Base-by-base conservation (phyloP, 2,329 filamentous ascomycete species). In the Microcyclospora pomicola region DNA sequence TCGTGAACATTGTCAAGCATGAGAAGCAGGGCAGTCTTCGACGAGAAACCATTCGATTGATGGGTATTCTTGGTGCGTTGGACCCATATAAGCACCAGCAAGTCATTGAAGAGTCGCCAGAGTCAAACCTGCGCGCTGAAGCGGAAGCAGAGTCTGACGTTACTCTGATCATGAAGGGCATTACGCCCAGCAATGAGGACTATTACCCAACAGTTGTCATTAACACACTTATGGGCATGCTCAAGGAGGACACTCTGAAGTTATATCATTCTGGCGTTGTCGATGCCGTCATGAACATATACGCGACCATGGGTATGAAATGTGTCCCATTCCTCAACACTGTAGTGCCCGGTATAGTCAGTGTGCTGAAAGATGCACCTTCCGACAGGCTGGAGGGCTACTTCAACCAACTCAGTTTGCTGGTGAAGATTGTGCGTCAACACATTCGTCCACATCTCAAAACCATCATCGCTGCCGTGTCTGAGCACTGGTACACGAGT, bases 151-250 rank as follows among this genome's bases (percentile, higher is more conserved):
- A 93, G 51, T 93, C 88, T 0, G 91, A 98, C 59, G 92, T 98
- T 33, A 91, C 87, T 3, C 71, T 98, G 24, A 96, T 98, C 70
- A 98, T 98, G 88, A 86, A 84, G 31, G 91, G 92, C 11, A 69
- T 95, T 31, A 96, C 87, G 0, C 92, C 91, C 0, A 96, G 88
- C 0, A 94, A 84, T 54, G 94, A 98, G 55, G 91, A 98, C 52
- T 98, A 98, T 60, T 98, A 94, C 55, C 91, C 91, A 1, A 98
- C 91, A 0, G 86, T 98, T 13, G 91, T 95, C 34, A 95, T 98
- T 56, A 94, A 94, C 52, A 92, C 91, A 2, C 71, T 98, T 9
- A 77, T 98, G 52, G 80, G 86, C 40, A 87, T 98, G 48, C 65
- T 98, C 28, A 92, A 88, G 52, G 91, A 98, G 50, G 77, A 79